Base-by-base conservation (phyloP, 768 basidiomycete species). In the Termitomyces sp. region DNA sequence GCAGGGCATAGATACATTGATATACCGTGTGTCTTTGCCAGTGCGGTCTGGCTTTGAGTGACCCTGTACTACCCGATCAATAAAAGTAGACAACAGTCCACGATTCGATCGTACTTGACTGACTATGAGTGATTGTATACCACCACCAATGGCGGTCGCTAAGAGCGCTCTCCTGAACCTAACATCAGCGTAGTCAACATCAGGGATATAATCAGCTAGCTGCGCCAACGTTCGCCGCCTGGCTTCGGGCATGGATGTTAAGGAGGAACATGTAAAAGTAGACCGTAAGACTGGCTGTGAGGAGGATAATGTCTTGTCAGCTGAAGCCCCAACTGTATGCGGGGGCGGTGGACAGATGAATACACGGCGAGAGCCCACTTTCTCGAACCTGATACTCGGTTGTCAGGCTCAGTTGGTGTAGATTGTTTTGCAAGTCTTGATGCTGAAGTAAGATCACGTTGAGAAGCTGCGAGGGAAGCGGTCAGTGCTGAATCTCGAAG, bases 1-100 rank as follows among this genome's bases (percentile, higher is more conserved):
- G 80, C 76, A 3, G 82, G 82, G 51, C 79, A 82, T 2, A 83
- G 63, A 62, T 80, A 81, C 32, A 72, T 75, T 7, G 66, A 65
- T 34, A 80, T 71, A 45, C 67, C 61, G 27, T 59, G 63, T n/a
- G 56, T 62, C 56, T 63, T 67, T n/a, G 74, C 72, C 50, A 75
- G 46, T 7, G 59, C 64, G 40, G 61, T 69, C 55, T 63, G 70
- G 48, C 60, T 66, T 53, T 47, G 51, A 32, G 60, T 65, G 51
- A 71, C 66, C 12, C 73, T 76, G 55, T 12, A 52, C 11, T 47
- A 51, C 17, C 17, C 40, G 41, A 49, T 56, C 10, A 51, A 27
- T 31, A 11, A 50, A 40, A 23, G 42, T 44, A 12, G 17, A 37
- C 19, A 14, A 51, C 14, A 1, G 17, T n/a, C 11, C 16, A 42